These are phyloP conservation scores for Chlorella vulgaris DNA, from an alignment of 139 green algal species.

Conservation along the genomic window DNA sequence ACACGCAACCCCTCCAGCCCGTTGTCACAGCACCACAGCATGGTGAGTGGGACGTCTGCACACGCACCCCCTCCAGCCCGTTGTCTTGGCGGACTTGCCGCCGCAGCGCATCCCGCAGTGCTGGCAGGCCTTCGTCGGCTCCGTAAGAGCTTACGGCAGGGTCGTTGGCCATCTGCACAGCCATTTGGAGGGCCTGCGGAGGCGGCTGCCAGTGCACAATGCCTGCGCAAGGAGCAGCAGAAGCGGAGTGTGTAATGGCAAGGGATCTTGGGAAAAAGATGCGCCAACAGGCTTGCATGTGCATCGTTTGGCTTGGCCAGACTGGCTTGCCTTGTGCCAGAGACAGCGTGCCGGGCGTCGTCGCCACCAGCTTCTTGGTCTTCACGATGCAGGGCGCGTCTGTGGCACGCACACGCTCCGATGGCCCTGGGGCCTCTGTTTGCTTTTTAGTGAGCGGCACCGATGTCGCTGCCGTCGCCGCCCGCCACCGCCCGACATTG, in stretches of 20 bases:
- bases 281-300: too few species aligned
- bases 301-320: not conserved
- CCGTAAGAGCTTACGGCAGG: constrained; percentile 64
- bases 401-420: constrained; percentile 65
- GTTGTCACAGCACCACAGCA: constrained; percentile 68
- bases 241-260: not conserved
- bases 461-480: not conserved
- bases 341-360: constrained; percentile 49
- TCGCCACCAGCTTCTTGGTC: constrained; percentile 69
- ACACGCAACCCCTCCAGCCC: constrained; percentile 57
- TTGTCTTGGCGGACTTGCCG: constrained; percentile 82
- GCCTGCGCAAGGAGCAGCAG: constrained; percentile 32
- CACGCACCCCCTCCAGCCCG: constrained; percentile 58
- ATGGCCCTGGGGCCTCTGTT: constrained; percentile 44
- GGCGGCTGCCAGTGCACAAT: constrained; percentile 88
- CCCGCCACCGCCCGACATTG: not conserved
- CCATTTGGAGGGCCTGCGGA: constrained; percentile 57
- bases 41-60: too few species aligned
- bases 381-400: constrained; percentile 78
- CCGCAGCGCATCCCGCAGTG: constrained; percentile 73
- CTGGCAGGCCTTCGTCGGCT: constrained; percentile 74
- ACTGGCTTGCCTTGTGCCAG: constrained; percentile 69
- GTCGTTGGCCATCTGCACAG: not conserved
- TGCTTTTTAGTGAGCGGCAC: not conserved
- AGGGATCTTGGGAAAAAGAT: too few species aligned